Percentiles rank a stretch among this genome's conserved stretches.
These are phyloP conservation scores for Monilinia laxa DNA, from an alignment of 2,329 filamentous ascomycete species.

Conservation along the genomic window DNA sequence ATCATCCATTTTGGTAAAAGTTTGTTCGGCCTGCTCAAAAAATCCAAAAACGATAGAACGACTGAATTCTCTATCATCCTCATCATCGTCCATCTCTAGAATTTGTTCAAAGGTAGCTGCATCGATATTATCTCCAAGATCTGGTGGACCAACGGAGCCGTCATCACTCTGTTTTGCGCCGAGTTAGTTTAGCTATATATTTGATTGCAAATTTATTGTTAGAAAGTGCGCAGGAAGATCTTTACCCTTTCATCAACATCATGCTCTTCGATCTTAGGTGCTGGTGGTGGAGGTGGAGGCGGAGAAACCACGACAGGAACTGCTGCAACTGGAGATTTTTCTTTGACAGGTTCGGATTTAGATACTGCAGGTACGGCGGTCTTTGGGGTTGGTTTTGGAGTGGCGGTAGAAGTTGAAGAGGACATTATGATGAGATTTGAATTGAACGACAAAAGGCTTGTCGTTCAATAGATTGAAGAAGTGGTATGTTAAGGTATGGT, in stretches of 20 bases:
- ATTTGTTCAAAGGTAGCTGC: slow-evolving; percentile 85
- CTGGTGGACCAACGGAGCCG: slow-evolving; percentile 41
- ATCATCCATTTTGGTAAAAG: slow-evolving; percentile 80
- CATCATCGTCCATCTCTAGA: slow-evolving; percentile 95
- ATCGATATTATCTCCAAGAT: slow-evolving; percentile 78
- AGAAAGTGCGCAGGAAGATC: background rate
- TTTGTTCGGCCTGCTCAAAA: slow-evolving; percentile 85
- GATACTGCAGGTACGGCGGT: background rate
- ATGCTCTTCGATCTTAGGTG: slow-evolving; percentile 3
- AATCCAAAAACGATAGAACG: slow-evolving; percentile 86
- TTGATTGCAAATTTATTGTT: background rate
- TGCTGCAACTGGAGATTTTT: slow-evolving; percentile 12
- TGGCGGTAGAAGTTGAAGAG: slow-evolving; percentile 4
- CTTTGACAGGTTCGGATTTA: slow-evolving; percentile 11
- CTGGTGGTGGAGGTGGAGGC: background rate
- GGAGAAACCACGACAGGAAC: background rate
- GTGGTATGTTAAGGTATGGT: background rate
- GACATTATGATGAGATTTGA: slow-evolving; percentile 3
- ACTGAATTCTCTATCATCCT: slow-evolving; percentile 83
- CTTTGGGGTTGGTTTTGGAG: background rate
- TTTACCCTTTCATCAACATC: slow-evolving; percentile 27
- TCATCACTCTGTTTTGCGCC: slow-evolving; percentile 38
- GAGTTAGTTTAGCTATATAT: slow-evolving; percentile 20
- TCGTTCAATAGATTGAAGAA: slow-evolving; percentile 7
- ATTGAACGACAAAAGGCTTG: slow-evolving; percentile 13